Conservation (phyloP, 2,329 filamentous ascomycete genomes). For the Penicillium hordei region DNA sequence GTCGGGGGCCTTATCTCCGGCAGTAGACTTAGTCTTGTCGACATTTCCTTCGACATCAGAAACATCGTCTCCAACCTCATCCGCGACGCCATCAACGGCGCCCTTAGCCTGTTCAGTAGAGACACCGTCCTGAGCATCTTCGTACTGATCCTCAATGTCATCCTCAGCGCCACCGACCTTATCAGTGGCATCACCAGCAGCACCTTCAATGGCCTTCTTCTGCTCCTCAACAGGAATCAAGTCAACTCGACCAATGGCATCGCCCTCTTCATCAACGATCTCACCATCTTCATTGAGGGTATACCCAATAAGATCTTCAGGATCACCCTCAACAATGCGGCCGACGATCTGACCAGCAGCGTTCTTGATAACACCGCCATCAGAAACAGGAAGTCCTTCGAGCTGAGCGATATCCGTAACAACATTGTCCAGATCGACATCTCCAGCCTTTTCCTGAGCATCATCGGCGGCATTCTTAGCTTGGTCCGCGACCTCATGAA, state of each 20-base stretch:
- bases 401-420: constrained; percentile 38
- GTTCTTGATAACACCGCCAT: constrained; percentile 56
- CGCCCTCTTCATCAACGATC: constrained; percentile 42
- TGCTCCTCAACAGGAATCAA: constrained; percentile 31
- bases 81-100: constrained; percentile 14
- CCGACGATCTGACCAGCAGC: constrained; percentile 41
- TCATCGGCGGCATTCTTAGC: constrained; percentile 22
- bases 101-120: constrained; percentile 9
- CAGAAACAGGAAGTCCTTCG: constrained; percentile 47
- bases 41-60: constrained; percentile 42
- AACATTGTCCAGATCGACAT: constrained; percentile 28
- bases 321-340: constrained; percentile 43
- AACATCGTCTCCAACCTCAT: constrained; percentile 20
- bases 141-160: constrained; percentile 45
- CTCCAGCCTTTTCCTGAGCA: constrained; percentile 14
- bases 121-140: constrained; percentile 41
- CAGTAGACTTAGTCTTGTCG: constrained; percentile 52
- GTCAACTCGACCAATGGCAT: constrained; percentile 37
- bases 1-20: constrained; percentile 24
- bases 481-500: constrained; percentile 27
- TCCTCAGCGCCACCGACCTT: constrained; percentile 52
- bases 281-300: constrained; percentile 44
- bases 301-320: constrained; percentile 42
- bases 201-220: constrained; percentile 35
- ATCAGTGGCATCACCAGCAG: constrained; percentile 49